Base-by-base conservation (phyloP, 2,329 filamentous ascomycete genomes). In the Apiospora malaysiana region DNA sequence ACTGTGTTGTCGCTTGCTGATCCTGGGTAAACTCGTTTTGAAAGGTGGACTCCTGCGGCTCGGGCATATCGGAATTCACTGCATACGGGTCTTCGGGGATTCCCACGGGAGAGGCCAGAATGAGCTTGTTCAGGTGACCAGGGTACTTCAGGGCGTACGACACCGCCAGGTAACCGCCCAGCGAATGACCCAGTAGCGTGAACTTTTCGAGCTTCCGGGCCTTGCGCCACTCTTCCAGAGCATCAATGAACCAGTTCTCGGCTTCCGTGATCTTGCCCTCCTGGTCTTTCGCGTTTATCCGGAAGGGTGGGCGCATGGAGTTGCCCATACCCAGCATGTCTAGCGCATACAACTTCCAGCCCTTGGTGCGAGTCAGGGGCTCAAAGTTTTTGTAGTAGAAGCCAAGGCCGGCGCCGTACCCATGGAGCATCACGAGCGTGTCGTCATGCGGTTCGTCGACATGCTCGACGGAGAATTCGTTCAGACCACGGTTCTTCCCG, bases 301-400 rank as follows among this genome's bases (percentile, higher is more conserved):
- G 93, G 85, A 99, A 99, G 0, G 90, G 83, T 1, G 96, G 95
- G 6, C 95, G 88, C 37, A 90, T 92, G 71, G 93, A 97, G 77
- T 97, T 92, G 71, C 95, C 95, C 93, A 98, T 98, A 71, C 95
- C 95, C 21, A 98, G 87, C 87, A 98, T 90, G 78, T 99, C 95
- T n/a, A 99, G 85, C 0, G 95, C 94, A 79, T 96, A 98, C 23
- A 99, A 83, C 77, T 94, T 95, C 91, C 96, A 97, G 40, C 95
- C 94, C 40, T 88, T 85, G 0, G 90, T 84, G 23, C 95, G 90
- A 65, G 92, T 95, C 45, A 99, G 83, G 7, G 92, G 90, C 81
- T 99, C 96, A 72, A 97, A 97, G 80, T 99, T 99, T 83, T 96
- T 95, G 86, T 98, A 99, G 86, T 97, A 99, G 83, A 99, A 98